phyloP scores from a whole-genome alignment of 495 filamentous ascomycete species.

The Aspergillus egyptiacus region DNA sequence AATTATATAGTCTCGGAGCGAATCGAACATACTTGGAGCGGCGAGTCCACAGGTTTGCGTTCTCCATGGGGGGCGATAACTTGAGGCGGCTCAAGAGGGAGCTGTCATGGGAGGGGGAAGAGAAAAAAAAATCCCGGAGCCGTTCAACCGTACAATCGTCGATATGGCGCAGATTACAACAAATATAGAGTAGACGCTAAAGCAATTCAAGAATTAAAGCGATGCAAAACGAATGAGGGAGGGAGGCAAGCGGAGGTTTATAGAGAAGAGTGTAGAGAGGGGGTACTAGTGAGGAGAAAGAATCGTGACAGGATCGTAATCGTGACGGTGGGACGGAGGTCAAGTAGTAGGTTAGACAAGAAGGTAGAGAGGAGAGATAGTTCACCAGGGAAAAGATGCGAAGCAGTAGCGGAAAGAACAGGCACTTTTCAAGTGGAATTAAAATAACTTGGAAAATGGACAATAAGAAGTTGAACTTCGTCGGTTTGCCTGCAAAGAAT shows the following conservation, averaged over 20 bases:
- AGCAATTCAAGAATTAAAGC: conserved; percentile 3
- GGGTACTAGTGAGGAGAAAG: conserved; percentile 15
- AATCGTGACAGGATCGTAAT: conserved; percentile 19
- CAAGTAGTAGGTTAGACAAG: conserved; percentile 10
- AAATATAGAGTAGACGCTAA: background rate
- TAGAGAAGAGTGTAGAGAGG: conserved; percentile 24
- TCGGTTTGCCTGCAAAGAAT: background rate
- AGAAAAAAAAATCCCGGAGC: conserved; percentile 5
- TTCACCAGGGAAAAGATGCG: conserved; percentile 2
- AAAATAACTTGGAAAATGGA: conserved; percentile 9
- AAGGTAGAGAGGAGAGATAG: conserved; percentile 4
- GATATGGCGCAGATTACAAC: conserved; percentile 6
- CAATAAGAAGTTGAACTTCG: conserved; percentile 4
- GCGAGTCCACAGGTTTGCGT: conserved; percentile 79
- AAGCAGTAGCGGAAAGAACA: background rate
- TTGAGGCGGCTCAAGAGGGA: conserved; percentile 37
- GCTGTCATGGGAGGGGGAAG: conserved; percentile 31
- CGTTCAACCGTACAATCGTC: conserved; percentile 14
- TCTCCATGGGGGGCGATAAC: conserved; percentile 49
- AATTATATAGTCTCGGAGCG: background rate
- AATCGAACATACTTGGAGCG: conserved; percentile 69
- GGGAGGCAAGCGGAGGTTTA: conserved; percentile 9
- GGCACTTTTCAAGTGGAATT: conserved; percentile 6
- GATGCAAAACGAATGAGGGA: conserved; percentile 9
- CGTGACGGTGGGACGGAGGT: conserved; percentile 18